Conservation (phyloP, 176 grass and related monocot genomes). For the Oryza meyeriana region DNA sequence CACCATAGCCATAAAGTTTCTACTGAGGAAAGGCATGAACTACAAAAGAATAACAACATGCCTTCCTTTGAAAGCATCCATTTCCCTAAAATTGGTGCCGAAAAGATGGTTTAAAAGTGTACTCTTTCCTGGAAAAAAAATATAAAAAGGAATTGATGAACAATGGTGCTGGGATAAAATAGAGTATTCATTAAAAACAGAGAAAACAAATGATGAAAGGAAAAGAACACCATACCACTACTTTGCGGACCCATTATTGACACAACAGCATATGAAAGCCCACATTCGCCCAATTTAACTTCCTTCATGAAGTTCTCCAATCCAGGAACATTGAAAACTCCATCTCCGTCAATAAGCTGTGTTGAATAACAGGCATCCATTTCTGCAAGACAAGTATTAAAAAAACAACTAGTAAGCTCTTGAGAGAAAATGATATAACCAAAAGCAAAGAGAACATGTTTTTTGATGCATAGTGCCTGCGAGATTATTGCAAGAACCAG, state of each 20-base stretch:
- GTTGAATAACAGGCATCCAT: slow-evolving; percentile 77
- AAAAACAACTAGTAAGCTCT: slow-evolving; percentile 17
- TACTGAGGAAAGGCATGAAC: slow-evolving; percentile 26
- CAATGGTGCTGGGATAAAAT: background rate
- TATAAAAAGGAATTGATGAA: background rate
- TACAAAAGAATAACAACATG: slow-evolving; percentile 31
- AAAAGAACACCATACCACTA: slow-evolving; percentile 68
- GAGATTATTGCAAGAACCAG: background rate
- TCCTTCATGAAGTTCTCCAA: slow-evolving; percentile 78
- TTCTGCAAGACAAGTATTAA: slow-evolving; percentile 38
- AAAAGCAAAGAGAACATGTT: background rate
- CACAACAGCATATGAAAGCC: slow-evolving; percentile 92
- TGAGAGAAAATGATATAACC: background rate
- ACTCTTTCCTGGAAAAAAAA: slow-evolving; percentile 76
- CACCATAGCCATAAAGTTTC: background rate
- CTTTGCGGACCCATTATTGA: slow-evolving; percentile 99
- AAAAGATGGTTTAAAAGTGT: slow-evolving; percentile 99
- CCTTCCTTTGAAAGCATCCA: slow-evolving; percentile 99
- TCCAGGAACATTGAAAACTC: slow-evolving; percentile 65
- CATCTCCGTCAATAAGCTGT: slow-evolving; percentile 91
- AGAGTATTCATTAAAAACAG: background rate
- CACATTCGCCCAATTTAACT: slow-evolving; percentile 71
- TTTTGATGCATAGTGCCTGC: background rate
- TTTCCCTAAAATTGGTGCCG: slow-evolving; percentile 89
- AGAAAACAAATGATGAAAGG: slow-evolving; percentile 5